These are phyloP conservation scores for Lipomyces yamadae DNA, from an alignment of 805 yeast species.

Conservation along the genomic window DNA sequence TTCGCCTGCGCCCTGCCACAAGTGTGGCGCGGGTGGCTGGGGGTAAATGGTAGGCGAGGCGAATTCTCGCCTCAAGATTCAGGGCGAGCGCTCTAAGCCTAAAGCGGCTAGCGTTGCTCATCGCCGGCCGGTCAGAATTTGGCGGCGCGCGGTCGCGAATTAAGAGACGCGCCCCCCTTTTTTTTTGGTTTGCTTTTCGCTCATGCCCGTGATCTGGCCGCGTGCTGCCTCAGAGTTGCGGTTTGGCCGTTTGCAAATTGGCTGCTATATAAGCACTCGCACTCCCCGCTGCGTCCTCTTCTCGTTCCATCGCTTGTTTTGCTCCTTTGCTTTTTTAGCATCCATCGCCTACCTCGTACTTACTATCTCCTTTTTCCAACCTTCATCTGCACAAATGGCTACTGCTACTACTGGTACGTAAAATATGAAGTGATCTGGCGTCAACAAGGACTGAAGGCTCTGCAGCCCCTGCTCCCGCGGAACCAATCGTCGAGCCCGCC, in stretches of 20 bases:
- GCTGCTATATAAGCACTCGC: conserved; percentile 5
- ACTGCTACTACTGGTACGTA: conserved; percentile 3
- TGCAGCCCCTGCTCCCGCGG: conserved; percentile 11
- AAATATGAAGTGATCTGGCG: background rate
- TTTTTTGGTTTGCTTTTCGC: background rate
- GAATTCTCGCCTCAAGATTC: background rate
- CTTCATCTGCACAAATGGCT: conserved; percentile 2
- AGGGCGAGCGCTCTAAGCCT: background rate
- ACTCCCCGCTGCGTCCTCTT: background rate
- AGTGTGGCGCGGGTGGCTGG: too few relatives aligned
- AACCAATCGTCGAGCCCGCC: conserved; percentile 19
- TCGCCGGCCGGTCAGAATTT: background rate
- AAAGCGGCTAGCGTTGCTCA: background rate
- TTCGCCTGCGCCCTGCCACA: too few relatives aligned
- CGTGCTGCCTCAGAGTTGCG: background rate
- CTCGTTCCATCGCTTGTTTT: background rate
- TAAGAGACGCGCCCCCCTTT: background rate
- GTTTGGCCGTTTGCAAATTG: background rate
- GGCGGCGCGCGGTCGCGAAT: background rate
- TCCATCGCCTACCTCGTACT: background rate
- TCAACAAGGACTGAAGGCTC: background rate
- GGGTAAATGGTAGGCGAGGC: too few relatives aligned
- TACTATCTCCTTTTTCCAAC: background rate
- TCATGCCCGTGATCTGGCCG: conserved; percentile 1
- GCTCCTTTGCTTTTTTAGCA: background rate